Evolutionary conservation across 768 basidiomycete species (phyloP).

Genomic region (Leccinum ochraceum): DNA sequence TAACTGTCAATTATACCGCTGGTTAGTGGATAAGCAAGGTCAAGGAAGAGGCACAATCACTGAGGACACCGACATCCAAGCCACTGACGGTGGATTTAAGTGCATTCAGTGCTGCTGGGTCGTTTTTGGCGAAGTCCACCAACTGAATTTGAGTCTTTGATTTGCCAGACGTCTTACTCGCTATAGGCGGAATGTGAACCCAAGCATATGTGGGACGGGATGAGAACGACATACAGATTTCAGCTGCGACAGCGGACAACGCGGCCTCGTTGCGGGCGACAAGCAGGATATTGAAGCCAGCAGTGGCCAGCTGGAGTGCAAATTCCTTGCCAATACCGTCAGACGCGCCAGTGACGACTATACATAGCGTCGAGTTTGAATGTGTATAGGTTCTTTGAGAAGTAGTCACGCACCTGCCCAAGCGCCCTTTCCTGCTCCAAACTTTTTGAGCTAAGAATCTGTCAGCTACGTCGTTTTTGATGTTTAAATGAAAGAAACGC

Average conservation of each 20-base stretch:
- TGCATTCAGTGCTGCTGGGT: slow-evolving; percentile 51
- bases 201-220: background rate
- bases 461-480: background rate
- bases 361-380: background rate
- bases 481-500: background rate
- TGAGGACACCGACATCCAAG: slow-evolving; percentile 76
- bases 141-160: slow-evolving; percentile 65
- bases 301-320: slow-evolving; percentile 81
- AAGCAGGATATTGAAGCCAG: slow-evolving; percentile 87
- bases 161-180: slow-evolving; percentile 37
- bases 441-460: slow-evolving; percentile 62
- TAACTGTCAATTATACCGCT: slow-evolving; percentile 53
- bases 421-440: slow-evolving; percentile 81
- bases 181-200: slow-evolving; percentile 29
- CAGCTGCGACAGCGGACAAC: slow-evolving; percentile 62
- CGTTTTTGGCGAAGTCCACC: slow-evolving; percentile 73
- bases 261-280: slow-evolving; percentile 72
- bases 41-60: slow-evolving; percentile 37
- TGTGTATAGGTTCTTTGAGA: background rate
- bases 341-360: slow-evolving; percentile 91
- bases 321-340: slow-evolving; percentile 97
- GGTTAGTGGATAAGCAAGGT: background rate
- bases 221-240: slow-evolving; percentile 58
- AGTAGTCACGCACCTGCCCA: slow-evolving; percentile 64
- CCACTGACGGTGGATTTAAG: slow-evolving; percentile 47